A percentile compares a stretch with the other conserved stretches of the same genome.
Evolutionary conservation across 1,139 yeast species (phyloP).

Genomic region (Taphrina wiesneri): DNA sequence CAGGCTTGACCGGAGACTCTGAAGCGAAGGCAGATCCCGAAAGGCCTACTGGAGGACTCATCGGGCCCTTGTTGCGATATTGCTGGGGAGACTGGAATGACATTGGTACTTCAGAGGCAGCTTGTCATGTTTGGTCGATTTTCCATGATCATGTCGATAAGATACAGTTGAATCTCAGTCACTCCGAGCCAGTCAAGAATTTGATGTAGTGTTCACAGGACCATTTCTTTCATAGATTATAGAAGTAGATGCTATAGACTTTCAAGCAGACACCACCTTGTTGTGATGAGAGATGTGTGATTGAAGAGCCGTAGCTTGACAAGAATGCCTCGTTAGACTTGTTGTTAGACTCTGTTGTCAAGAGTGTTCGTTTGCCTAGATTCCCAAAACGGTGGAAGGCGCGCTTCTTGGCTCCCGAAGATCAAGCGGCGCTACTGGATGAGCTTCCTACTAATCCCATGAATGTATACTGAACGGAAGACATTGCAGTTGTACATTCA

Average conservation of each 20-base stretch:
- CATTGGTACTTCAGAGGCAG: background rate
- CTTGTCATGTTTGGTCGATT: background rate
- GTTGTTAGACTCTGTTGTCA: background rate
- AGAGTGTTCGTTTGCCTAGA: background rate
- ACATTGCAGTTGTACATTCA: too few species aligned
- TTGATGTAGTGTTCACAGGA: too few species aligned
- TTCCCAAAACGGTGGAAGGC: background rate
- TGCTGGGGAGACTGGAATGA: background rate
- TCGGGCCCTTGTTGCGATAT: background rate
- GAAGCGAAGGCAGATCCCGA: background rate
- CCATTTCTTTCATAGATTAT: too few species aligned
- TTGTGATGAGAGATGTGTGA: too few species aligned
- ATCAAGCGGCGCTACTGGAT: slow-evolving; percentile 2
- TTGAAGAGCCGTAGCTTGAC: too few species aligned
- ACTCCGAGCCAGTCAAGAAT: too few species aligned
- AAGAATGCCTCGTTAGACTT: too few species aligned
- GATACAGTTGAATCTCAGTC: background rate
- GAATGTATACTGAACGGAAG: too few species aligned
- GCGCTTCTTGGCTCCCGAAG: background rate
- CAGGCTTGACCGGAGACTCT: background rate
- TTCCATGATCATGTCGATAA: background rate
- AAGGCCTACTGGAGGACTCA: background rate
- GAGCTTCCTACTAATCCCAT: too few species aligned
- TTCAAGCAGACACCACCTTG: too few species aligned
- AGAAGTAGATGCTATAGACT: too few species aligned